Evolutionary conservation across 495 filamentous ascomycete genomes (phyloP).

Genomic region (Glonium stellatum): DNA sequence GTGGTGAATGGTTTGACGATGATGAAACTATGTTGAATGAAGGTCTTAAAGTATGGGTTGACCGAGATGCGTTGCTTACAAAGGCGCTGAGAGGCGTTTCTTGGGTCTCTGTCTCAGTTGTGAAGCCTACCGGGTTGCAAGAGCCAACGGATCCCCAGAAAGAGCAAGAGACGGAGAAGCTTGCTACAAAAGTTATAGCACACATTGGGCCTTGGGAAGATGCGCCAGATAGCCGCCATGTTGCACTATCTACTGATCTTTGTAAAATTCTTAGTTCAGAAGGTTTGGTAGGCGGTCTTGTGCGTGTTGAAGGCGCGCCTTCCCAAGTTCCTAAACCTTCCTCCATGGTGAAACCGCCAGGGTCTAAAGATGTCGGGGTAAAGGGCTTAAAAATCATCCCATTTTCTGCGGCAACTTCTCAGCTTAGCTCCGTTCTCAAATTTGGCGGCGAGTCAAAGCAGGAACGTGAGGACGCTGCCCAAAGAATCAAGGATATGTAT

Average conservation of each 20-base stretch:
- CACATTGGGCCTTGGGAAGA: conserved; percentile 73
- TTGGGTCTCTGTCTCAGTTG: conserved; percentile 67
- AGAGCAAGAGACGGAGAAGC: conserved; percentile 51
- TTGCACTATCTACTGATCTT: conserved; percentile 67
- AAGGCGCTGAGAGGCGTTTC: conserved; percentile 64
- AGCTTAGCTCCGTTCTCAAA: conserved; percentile 59
- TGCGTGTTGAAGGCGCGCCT: conserved; percentile 73
- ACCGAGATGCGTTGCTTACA: conserved; percentile 61
- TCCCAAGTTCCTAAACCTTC: conserved; percentile 48
- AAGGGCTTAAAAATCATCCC: conserved; percentile 66
- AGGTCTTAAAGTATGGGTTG: conserved; percentile 77
- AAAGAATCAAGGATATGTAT: conserved; percentile 50
- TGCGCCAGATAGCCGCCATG: conserved; percentile 71
- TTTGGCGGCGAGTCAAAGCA: conserved; percentile 83
- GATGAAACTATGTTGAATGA: conserved; percentile 45
- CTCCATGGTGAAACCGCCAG: conserved; percentile 38
- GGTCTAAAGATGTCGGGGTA: conserved; percentile 30
- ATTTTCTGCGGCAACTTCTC: conserved; percentile 51
- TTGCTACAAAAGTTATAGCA: conserved; percentile 67
- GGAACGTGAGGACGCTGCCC: conserved; percentile 60
- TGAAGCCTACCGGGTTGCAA: conserved; percentile 73
- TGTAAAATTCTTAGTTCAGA: conserved; percentile 62
- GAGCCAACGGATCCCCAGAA: conserved; percentile 64
- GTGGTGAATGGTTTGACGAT: conserved; percentile 67
- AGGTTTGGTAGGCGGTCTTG: conserved; percentile 76